phyloP scores from a whole-genome alignment of 2,329 filamentous ascomycete species.

The Ampelomyces quisqualis region DNA sequence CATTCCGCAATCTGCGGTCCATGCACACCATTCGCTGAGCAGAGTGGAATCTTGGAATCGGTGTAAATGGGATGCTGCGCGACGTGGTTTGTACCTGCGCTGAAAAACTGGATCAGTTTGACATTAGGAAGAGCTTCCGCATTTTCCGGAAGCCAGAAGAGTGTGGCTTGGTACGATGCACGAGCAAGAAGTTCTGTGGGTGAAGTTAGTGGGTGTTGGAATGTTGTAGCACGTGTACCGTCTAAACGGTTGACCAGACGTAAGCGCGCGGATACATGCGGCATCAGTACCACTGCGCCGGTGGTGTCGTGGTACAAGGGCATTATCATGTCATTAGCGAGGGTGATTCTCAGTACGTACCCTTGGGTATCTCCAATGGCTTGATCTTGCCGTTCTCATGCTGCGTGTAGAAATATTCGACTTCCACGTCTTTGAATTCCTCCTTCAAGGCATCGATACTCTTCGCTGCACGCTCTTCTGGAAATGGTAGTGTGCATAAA shows the following conservation, averaged over 20 bases:
- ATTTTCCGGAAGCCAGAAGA: slow-evolving; percentile 48
- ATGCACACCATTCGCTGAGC: slow-evolving; percentile 59
- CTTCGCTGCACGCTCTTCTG: slow-evolving; percentile 26
- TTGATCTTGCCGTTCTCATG: slow-evolving; percentile 42
- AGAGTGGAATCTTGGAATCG: slow-evolving; percentile 55
- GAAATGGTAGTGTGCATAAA: slow-evolving; percentile 47
- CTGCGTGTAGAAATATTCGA: slow-evolving; percentile 31
- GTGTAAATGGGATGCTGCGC: slow-evolving; percentile 56
- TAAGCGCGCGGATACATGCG: neutral
- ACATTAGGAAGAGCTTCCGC: slow-evolving; percentile 43
- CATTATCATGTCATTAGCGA: neutral
- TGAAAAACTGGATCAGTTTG: slow-evolving; percentile 58
- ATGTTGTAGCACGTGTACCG: too few species aligned
- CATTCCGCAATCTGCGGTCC: slow-evolving; percentile 68
- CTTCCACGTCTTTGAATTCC: slow-evolving; percentile 35
- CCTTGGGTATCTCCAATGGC: slow-evolving; percentile 43
- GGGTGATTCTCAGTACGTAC: slow-evolving; percentile 27
- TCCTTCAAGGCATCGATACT: slow-evolving; percentile 28
- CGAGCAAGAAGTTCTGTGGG: slow-evolving; percentile 44
- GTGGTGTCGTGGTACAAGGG: neutral
- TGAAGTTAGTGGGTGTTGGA: neutral
- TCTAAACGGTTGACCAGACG: too few species aligned
- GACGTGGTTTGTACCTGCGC: slow-evolving; percentile 59
- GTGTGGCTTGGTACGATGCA: slow-evolving; percentile 52
- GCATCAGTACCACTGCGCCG: neutral